A percentile compares a stretch with the other conserved stretches of the same genome.
These are phyloP conservation scores for Plantago ovata DNA, from an alignment of 257 asterid genomes.

Conservation along the genomic window DNA sequence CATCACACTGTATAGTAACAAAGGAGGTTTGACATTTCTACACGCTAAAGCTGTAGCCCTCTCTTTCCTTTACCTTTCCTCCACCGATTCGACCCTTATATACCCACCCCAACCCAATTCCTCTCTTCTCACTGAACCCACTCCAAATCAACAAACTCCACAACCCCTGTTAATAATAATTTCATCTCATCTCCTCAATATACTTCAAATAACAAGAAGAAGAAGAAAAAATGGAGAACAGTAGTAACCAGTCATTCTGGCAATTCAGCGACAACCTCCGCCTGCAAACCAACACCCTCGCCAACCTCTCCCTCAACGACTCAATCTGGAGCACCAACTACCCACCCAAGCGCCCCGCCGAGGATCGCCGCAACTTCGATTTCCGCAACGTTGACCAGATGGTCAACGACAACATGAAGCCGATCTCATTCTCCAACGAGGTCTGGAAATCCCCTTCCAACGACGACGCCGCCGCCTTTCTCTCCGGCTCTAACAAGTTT, in stretches of 20 bases:
- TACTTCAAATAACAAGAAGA: no score
- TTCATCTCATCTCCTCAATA: no score
- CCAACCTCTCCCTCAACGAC: constrained; percentile 74
- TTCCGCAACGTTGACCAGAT: constrained; percentile 44
- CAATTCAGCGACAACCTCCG: constrained; percentile 98
- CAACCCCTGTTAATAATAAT: no score
- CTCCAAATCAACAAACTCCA: no score
- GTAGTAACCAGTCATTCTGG: constrained; percentile 72
- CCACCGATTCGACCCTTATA: no score
- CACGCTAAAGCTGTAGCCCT: no score
- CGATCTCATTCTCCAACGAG: constrained; percentile 42
- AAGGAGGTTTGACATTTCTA: no score
- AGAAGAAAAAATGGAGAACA: constrained; percentile 48
- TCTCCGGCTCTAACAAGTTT: constrained; percentile 2
- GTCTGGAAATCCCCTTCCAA: constrained; percentile 49
- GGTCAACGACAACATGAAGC: constrained; percentile 27
- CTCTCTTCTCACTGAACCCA: no score
- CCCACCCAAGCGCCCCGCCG: constrained; percentile 40
- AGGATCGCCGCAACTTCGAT: constrained; percentile 78
- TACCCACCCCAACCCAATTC: no score
- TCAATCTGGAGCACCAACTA: constrained; percentile 86
- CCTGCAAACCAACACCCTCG: constrained; percentile 46
- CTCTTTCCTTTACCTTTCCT: no score
- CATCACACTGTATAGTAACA: no score
- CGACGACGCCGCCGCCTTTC: constrained; percentile 17